Conservation (phyloP, 2,329 filamentous ascomycete species). For the Rhynchosporium agropyri region DNA sequence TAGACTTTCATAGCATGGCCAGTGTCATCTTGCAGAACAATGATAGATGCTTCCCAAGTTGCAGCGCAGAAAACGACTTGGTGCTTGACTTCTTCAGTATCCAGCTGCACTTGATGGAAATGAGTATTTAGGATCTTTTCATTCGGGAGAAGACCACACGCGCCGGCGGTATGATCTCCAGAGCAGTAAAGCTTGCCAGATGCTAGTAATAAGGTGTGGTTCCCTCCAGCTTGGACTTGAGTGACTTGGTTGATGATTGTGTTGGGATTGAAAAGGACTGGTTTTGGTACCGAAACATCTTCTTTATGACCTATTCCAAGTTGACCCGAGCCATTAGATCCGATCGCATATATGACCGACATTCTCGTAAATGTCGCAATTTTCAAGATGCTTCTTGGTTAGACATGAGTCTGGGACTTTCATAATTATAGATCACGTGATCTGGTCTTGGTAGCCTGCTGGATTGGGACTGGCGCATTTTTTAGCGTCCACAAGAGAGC, state of each 20-base stretch:
- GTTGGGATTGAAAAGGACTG: conserved; percentile 55
- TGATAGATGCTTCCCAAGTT: conserved; percentile 75
- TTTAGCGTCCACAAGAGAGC: conserved; percentile 6
- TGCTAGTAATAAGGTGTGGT: conserved; percentile 80
- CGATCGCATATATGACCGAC: conserved; percentile 66
- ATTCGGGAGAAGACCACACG: conserved; percentile 50
- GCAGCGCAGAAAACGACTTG: conserved; percentile 59
- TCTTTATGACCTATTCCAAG: conserved; percentile 71
- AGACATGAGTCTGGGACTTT: not conserved
- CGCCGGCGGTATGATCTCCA: conserved; percentile 60
- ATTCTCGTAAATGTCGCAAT: conserved; percentile 41
- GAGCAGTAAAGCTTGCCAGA: conserved; percentile 63
- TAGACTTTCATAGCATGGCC: conserved; percentile 56
- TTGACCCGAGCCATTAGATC: conserved; percentile 78
- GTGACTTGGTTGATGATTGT: conserved; percentile 44
- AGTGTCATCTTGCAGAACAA: conserved; percentile 54
- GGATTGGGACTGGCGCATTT: not conserved
- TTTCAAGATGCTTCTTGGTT: not conserved
- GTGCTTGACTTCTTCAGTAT: conserved; percentile 24
- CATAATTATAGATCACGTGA: not conserved
- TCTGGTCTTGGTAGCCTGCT: not conserved
- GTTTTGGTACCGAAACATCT: conserved; percentile 69
- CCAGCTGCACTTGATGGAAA: conserved; percentile 32
- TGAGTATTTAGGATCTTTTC: conserved; percentile 18
- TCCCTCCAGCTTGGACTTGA: conserved; percentile 66